A percentile compares a stretch with the other conserved stretches of the same genome.
These are phyloP conservation scores for Fusarium succisae DNA, from an alignment of 2,329 filamentous ascomycete species.

Conservation along the genomic window DNA sequence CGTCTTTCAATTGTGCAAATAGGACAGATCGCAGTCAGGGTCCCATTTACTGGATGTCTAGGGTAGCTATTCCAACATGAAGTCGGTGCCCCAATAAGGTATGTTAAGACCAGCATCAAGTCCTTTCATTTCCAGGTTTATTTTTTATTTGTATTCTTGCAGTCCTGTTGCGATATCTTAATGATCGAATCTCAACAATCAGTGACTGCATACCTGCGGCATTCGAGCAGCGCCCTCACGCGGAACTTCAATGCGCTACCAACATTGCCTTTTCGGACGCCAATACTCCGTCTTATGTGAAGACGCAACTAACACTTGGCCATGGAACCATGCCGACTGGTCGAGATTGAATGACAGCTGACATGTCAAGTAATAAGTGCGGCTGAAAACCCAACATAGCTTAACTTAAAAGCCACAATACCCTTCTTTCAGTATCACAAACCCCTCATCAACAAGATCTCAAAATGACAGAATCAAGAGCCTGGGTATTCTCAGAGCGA, in stretches of 20 bases:
- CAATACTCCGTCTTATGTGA: neutral
- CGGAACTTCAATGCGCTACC: too few species aligned
- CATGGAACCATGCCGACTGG: constrained; percentile 4
- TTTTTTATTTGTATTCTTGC: neutral
- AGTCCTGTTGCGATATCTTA: fast-evolving
- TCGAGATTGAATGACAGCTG: neutral
- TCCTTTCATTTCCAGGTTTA: too few species aligned
- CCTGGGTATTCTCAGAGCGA: neutral
- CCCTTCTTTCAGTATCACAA: neutral
- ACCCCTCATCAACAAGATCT: neutral
- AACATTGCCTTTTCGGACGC: fast-evolving
- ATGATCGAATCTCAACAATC: fast-evolving
- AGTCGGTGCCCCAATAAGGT: too few species aligned
- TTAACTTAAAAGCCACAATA: neutral
- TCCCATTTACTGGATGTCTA: neutral
- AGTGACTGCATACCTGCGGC: fast-evolving
- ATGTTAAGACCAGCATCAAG: too few species aligned
- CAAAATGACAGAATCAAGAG: neutral
- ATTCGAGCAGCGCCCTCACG: too few species aligned
- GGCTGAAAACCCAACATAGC: neutral
- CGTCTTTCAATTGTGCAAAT: neutral
- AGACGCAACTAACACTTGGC: neutral
- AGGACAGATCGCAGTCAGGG: neutral
- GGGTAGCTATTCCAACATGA: neutral
- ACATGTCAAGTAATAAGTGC: neutral